Evolutionary conservation across 116 monocot species (phyloP).

Genomic region (Zostera marina): DNA sequence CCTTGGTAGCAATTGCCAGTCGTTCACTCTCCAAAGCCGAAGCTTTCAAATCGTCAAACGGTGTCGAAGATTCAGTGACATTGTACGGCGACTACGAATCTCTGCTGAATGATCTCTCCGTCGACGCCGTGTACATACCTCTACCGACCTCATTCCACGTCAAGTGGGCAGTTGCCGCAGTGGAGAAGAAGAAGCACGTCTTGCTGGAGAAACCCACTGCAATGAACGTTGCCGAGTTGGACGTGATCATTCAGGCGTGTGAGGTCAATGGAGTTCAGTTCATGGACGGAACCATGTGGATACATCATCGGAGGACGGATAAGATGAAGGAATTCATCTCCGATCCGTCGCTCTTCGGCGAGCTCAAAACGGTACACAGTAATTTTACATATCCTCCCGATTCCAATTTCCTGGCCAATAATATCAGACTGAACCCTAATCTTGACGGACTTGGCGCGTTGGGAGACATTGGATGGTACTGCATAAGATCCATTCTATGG

Average conservation of each 20-base stretch:
- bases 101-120: constrained; percentile 37
- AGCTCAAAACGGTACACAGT: constrained; percentile 49
- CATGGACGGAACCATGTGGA: constrained; percentile 94
- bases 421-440: constrained; percentile 75
- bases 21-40: constrained; percentile 42
- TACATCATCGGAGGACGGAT: constrained; percentile 74
- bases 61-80: constrained; percentile 13
- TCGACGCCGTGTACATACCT: constrained; percentile 80
- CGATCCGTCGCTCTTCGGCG: constrained; percentile 46
- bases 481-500: constrained; percentile 60
- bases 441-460: constrained; percentile 65
- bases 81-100: constrained; percentile 58
- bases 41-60: constrained; percentile 50
- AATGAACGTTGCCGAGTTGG: constrained; percentile 43
- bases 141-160: constrained; percentile 75
- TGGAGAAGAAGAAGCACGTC: constrained; percentile 63
- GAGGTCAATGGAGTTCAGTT: constrained; percentile 43
- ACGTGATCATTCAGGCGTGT: constrained; percentile 53
- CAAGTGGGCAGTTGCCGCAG: constrained; percentile 55
- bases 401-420: constrained; percentile 45
- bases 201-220: constrained; percentile 88
- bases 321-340: constrained; percentile 50
- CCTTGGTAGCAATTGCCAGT: constrained; percentile 59
- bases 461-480: constrained; percentile 75
- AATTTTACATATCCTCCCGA: constrained; percentile 12